phyloP scores from a whole-genome alignment of 2,329 filamentous ascomycete species.

The Diaporthe sp. region DNA sequence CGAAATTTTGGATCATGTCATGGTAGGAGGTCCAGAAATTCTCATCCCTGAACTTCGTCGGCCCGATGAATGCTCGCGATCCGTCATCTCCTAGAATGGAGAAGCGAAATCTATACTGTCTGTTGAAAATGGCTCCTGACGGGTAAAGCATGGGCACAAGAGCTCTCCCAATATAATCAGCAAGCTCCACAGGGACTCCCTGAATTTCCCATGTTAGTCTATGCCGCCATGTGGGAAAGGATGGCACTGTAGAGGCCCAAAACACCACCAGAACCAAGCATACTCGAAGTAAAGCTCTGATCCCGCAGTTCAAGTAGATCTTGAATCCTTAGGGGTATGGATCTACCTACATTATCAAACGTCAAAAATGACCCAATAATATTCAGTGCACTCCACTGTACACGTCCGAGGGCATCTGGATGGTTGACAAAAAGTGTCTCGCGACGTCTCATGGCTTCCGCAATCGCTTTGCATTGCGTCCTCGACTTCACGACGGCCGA shows the following conservation, averaged over 20 bases:
- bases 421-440: not conserved
- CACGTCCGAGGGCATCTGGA: not conserved
- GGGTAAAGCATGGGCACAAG: not conserved
- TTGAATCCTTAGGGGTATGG: not conserved
- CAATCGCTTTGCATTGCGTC: not conserved
- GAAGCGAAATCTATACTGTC: not conserved
- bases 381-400: conserved; percentile 15
- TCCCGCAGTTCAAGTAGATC: not conserved
- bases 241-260: not conserved
- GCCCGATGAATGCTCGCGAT: not conserved
- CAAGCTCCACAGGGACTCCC: not conserved
- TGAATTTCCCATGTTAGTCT: not conserved
- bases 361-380: not conserved
- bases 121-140: not conserved
- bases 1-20: not conserved
- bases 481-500: not conserved
- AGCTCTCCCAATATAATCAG: not conserved
- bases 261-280: not conserved
- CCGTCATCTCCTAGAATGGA: not conserved
- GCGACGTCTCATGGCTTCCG: rapidly evolving
- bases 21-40: not conserved
- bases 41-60: not conserved
- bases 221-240: not conserved
- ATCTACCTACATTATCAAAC: conserved; percentile 9
- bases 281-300: not conserved